A percentile compares a stretch with the other conserved stretches of the same genome.
These are phyloP conservation scores for Bolboschoenus planiculmis DNA, from an alignment of 176 grass and related monocot genomes.

Conservation along the genomic window DNA sequence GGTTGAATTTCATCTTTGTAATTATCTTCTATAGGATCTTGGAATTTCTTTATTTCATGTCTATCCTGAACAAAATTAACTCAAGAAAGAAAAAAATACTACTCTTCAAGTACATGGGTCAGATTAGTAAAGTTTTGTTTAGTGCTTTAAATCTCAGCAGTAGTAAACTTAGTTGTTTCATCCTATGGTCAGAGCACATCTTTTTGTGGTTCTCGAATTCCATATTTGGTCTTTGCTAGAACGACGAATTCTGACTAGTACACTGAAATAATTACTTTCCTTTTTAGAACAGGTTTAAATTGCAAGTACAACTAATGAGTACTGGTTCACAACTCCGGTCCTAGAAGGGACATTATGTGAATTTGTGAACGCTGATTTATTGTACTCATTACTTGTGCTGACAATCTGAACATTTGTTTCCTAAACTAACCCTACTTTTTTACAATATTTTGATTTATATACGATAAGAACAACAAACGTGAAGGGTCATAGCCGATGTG, in stretches of 20 bases:
- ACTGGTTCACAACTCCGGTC: neutral
- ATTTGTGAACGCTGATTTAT: neutral
- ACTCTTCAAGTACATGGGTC: no score
- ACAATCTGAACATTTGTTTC: neutral
- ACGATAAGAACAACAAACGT: neutral
- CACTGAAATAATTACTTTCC: neutral
- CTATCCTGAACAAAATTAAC: no score
- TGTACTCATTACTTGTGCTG: neutral
- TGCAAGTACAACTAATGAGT: neutral
- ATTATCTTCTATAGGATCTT: no score
- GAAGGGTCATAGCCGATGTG: neutral
- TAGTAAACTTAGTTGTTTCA: no score
- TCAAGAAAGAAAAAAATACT: no score
- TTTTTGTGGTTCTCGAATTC: neutral
- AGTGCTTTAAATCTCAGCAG: no score
- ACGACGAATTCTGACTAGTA: neutral
- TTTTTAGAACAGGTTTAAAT: neutral
- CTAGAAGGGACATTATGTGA: neutral
- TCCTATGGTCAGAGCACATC: no score
- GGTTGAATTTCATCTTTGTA: no score
- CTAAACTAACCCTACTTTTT: neutral
- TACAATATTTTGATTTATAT: neutral
- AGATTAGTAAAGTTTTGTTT: no score
- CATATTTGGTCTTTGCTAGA: neutral
- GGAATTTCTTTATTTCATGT: no score